Evolutionary conservation across 2,329 filamentous ascomycete species (phyloP), one percentile per base, ranked within the genome.

Genomic region (Talaromyces sp.): DNA sequence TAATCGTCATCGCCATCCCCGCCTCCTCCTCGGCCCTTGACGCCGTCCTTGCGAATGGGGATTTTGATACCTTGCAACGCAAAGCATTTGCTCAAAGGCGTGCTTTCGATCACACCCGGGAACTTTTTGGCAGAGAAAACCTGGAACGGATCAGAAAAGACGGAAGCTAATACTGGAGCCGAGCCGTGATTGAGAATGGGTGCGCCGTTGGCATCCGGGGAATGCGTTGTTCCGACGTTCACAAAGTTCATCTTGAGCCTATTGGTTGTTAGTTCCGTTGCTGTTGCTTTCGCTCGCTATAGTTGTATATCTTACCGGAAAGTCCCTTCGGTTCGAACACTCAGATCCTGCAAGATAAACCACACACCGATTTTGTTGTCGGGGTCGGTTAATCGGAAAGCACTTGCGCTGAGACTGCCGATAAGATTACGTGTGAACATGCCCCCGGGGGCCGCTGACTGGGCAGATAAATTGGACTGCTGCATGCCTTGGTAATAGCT

Each of bases 111-210:
- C 1, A 99, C 95, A 47, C 95, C 95, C 0, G 95, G 95, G 75
- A 99, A 99, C 71, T 97, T 97, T 83, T 99, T 99, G 55, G 95
- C 95, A 2, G 91, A 96, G 77, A 89, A 98, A 32, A 99, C 95
- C 59, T 92, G 91, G 80, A 99, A 98, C 2, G 87, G 84, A 4
- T 96, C 90, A 55, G 91, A 96, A 77, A 93, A 98, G 68, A 87
- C 88, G 9, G 88, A 89, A 0, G 93, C 92, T 19, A 98, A 83
- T 13, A 97, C 89, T 0, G 91, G 91, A 0, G 91, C 90, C 65
- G 87, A 65, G 60, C 88, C 89, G 42, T 85, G 88, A 73, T 92
- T 95, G 63, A 96, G 79, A 4, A 77, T 80, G 3, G 79, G 70
- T 5, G 75, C 71, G 32, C 75, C 75, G 39, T 78, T 73, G 72